Evolutionary conservation across 345 rosid genomes (phyloP), one percentile per base, ranked within the genome.

Genomic region (Durio zibethinus): DNA sequence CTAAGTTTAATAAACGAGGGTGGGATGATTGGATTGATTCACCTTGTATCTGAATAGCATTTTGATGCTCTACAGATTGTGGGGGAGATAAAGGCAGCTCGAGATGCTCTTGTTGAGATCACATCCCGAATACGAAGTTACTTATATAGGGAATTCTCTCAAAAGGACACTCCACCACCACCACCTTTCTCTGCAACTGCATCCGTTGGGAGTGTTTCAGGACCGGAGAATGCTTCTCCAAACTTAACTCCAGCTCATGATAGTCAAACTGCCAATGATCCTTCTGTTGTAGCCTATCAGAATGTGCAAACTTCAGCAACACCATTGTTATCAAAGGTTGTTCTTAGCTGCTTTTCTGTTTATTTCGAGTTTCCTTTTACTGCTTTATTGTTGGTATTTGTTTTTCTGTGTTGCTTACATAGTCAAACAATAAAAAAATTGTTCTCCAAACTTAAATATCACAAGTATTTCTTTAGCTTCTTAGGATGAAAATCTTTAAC

Each of bases 51-150:
- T 80, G 48, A 83, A 69, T 73, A 67, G 35, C 45, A 60, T 74
- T 72, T 75, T 82, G 18, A 59, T 80, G 75, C 50, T 21, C 4
- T 75, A 70, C 92, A 96, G 99, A 97, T 97, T 77, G 88, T 87
- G 73, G 99, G 99, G 43, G 99, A 97, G 79, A 92, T 97, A 77
- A 88, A 42, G 83, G 91, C 93, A 62, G 98, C 98, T 74, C 90
- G 99, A 59, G 86, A 89, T 71, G 99, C 98, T 79, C 98, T 97
- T 80, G 89, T 94, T 71, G 98, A 94, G 84, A 84, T 97, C 86
- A 94, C 99, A 3, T 88, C 90, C 60, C 83, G 86, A 70, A 67
- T 97, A 69, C 87, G 93, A 72, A 92, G 90, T 88, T 89, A 87
- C 76, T 76, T 92, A 48, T 94, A 84, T 79, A 87, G 86, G 83